Base-by-base conservation (phyloP, 495 filamentous ascomycete genomes). In the Friedmanniomyces simplex region DNA sequence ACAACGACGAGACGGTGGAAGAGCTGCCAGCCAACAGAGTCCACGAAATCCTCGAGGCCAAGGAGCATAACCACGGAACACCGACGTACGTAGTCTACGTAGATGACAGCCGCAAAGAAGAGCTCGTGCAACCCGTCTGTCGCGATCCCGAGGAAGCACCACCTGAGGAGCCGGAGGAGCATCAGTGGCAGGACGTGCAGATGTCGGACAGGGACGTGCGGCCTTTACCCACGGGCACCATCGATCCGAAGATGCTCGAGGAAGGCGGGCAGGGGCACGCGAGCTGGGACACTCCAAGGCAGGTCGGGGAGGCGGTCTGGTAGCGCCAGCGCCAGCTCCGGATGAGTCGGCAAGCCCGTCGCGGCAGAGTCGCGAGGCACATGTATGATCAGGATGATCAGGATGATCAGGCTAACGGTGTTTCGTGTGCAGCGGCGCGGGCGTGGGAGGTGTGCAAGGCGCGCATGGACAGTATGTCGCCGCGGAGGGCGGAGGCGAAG, bases 71-170 rank as follows among this genome's bases (percentile, higher is more conserved):
- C 14, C 74, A 77, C 2, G 75, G 67, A 21, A 94, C 90, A 26
- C 88, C 90, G 1, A 95, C 95, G 65, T 94, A 91, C 68, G 79
- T 96, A 20, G 88, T 90, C 16, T 96, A 94, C 63, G 84, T 96
- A 18, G 76, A 79, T 37, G 84, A 85, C 22, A 67, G 76, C 7
- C 70, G 79, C 56, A 82, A 83, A 57, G 72, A 80, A 21, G 65
- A 78, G 11, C 64, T 89, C 1, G 85, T 87, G 34, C 76, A 85
- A 53, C 75, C 81, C 1, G 74, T 85, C 28, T 76, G 73, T 60
- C 74, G 82, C 30, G 68, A 77, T 10, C 65, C 63, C n/a, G 52
- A 55, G 41, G 16, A 30, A 37, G 24, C 58, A 41, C 28, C 37
- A 16, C 20, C 50, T 11, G 30, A 18, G 39, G 42, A 24, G 41